phyloP scores from a whole-genome alignment of 2,329 filamentous ascomycete species.

The Aspergillus felis region DNA sequence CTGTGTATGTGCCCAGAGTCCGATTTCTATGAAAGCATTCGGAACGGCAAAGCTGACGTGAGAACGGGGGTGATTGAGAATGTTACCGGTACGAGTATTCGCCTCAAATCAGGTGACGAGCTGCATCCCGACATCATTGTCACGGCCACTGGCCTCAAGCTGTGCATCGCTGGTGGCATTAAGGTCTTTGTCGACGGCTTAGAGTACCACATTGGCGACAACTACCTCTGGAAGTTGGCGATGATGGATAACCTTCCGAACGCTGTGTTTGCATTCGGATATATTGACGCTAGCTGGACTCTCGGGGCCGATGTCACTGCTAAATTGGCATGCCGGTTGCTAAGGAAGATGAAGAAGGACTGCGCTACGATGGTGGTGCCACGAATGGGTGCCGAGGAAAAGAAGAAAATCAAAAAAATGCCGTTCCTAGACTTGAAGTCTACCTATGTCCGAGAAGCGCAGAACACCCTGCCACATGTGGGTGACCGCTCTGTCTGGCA shows the following conservation, averaged over 20 bases:
- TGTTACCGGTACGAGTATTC: constrained; percentile 45
- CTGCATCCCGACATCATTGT: constrained; percentile 35
- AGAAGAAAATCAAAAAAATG: no score
- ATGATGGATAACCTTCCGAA: constrained; percentile 39
- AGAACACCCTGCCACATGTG: no score
- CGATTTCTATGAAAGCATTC: constrained; percentile 52
- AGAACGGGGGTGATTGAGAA: constrained; percentile 49
- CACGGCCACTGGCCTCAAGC: constrained; percentile 37
- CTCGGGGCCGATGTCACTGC: constrained; percentile 33
- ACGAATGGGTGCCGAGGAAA: no score
- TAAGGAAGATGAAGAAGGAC: no score
- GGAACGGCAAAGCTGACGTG: constrained; percentile 45
- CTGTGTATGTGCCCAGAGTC: constrained; percentile 61
- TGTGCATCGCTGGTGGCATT: constrained; percentile 29
- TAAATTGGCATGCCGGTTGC: constrained; percentile 7
- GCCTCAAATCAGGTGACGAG: constrained; percentile 36
- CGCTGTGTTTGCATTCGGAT: constrained; percentile 32
- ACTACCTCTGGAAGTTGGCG: constrained; percentile 31
- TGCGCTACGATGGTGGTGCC: no score
- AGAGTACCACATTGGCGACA: constrained; percentile 18
- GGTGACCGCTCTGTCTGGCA: no score
- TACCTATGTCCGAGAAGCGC: no score
- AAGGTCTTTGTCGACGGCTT: constrained; percentile 27
- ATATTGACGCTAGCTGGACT: constrained; percentile 36
- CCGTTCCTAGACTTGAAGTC: no score